Conservation (phyloP, 2,329 filamentous ascomycete species). For the Fusarium sp. region DNA sequence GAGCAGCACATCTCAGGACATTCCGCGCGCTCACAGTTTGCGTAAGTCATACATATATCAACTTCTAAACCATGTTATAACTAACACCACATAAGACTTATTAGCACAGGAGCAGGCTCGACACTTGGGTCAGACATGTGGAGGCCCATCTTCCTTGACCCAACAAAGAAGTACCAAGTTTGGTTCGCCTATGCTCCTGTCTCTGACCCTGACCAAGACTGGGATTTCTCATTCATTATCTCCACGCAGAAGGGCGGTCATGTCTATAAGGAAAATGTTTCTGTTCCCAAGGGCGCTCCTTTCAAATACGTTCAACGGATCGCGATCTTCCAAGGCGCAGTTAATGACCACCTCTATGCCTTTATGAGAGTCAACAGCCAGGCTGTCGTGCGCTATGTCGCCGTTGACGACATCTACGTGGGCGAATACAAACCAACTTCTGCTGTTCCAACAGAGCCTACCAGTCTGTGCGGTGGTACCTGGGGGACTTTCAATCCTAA, state of each 20-base stretch:
- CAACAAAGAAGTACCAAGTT: constrained; percentile 6
- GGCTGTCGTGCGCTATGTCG: background rate
- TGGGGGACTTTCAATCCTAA: background rate
- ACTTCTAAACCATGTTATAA: background rate
- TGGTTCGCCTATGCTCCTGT: constrained; percentile 6
- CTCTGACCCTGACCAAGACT: background rate
- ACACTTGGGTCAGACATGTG: background rate
- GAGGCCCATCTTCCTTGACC: constrained; percentile 1
- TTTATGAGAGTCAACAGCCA: background rate
- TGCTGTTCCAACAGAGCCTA: background rate
- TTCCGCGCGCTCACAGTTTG: constrained; percentile 4
- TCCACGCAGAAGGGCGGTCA: background rate
- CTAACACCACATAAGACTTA: background rate
- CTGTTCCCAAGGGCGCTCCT: constrained; percentile 1
- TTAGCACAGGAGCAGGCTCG: background rate
- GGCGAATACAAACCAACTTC: constrained; percentile 6
- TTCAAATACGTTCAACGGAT: constrained; percentile 2
- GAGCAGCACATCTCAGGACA: background rate
- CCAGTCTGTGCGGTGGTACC: background rate
- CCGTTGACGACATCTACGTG: constrained; percentile 11
- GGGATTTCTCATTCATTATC: background rate
- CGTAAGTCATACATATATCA: background rate
- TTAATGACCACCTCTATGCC: background rate
- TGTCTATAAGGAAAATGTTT: background rate
- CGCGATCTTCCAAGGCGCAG: background rate